Evolutionary conservation across 371 early-diverging fungal species (phyloP), one percentile per base, ranked within the genome.

Genomic region (Batrachochytrium dendrobatidis): DNA sequence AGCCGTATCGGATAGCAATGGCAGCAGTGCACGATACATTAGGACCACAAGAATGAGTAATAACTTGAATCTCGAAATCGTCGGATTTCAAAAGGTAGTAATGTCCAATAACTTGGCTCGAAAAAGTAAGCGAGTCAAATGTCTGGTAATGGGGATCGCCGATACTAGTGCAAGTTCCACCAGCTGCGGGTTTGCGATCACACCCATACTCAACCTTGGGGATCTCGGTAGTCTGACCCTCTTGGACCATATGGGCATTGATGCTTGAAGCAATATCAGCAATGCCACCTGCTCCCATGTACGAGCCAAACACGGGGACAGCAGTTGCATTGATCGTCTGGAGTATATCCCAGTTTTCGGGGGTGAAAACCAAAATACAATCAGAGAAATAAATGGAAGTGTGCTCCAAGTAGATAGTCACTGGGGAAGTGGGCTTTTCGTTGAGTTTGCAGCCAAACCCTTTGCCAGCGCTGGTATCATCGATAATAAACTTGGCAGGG

Each of bases 1-100:
- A 28, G 24, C 60, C 60, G 25, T 59, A 59, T 34, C 53, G 51
- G 29, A 59, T 29, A n/a, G 60, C 35, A 25, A 59, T 31, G 26
- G 54, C 60, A 24, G 30, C 32, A 33, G 51, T 59, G 39, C 50
- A 50, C 20, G 60, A 53, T 34, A 20, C 53, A 17, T 51, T 39
- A 28, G 20, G 28, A 1, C n/a, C n/a, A 18, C 28, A 43, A n/a
- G 39, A n/a, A 12, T 39, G 15, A 15, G 12, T 12, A n/a, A 39
- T n/a, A n/a, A 39, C 15, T n/a, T 39, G 39, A 12, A 39, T n/a
- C 15, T 39, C n/a, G 15, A 39, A n/a, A 39, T 39, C 39, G n/a
- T 12, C 15, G 15, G n/a, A n/a, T n/a, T 39, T 39, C 15, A 39
- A 12, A 12, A 39, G 39, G 39, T 39, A n/a, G 39, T 39, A 39